A percentile compares a stretch with the other conserved stretches of the same genome.
Conservation (phyloP, 1,139 yeast species). For the Geotrichum histeridarum region DNA sequence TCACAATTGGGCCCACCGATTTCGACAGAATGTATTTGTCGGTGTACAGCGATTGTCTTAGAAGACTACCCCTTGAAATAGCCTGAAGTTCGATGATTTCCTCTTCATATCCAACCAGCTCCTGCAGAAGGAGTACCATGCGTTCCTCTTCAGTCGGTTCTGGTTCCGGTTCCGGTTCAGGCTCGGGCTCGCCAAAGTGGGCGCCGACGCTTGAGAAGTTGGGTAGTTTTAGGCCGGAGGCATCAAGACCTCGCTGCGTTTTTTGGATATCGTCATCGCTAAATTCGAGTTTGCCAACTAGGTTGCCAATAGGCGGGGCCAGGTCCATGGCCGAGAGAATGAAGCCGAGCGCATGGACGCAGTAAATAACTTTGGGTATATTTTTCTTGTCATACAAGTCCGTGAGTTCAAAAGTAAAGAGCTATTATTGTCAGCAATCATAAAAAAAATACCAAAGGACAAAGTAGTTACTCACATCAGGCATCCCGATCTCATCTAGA, state of each 20-base stretch:
- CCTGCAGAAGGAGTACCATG: slow-evolving; percentile 30
- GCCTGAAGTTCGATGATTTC: slow-evolving; percentile 42
- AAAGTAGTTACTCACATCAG: slow-evolving; percentile 41
- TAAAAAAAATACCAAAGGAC: not conserved
- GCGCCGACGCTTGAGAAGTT: slow-evolving; percentile 41
- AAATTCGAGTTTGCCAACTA: slow-evolving; percentile 61
- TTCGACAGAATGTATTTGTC: slow-evolving; percentile 10
- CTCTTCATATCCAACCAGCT: slow-evolving; percentile 26
- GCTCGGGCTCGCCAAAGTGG: slow-evolving; percentile 33
- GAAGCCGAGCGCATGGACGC: slow-evolving; percentile 83
- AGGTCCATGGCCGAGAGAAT: slow-evolving; percentile 52
- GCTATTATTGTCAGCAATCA: slow-evolving; percentile 21
- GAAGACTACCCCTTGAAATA: slow-evolving; percentile 44
- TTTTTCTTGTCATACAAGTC: slow-evolving; percentile 91
- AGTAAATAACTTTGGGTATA: slow-evolving; percentile 89
- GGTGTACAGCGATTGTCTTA: slow-evolving; percentile 10
- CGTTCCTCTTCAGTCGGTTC: slow-evolving; percentile 32
- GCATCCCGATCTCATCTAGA: slow-evolving; percentile 66
- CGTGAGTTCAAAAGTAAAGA: slow-evolving; percentile 83
- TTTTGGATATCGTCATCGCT: slow-evolving; percentile 60
- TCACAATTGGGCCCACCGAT: slow-evolving; percentile 35
- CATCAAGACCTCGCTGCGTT: slow-evolving; percentile 62
- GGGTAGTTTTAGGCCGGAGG: slow-evolving; percentile 40
- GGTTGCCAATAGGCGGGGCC: slow-evolving; percentile 58
- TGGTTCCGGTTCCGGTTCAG: slow-evolving; percentile 22